Evolutionary conservation across 495 filamentous ascomycete genomes (phyloP), one percentile per base, ranked within the genome.

Genomic region (Tuber umbilicatum): DNA sequence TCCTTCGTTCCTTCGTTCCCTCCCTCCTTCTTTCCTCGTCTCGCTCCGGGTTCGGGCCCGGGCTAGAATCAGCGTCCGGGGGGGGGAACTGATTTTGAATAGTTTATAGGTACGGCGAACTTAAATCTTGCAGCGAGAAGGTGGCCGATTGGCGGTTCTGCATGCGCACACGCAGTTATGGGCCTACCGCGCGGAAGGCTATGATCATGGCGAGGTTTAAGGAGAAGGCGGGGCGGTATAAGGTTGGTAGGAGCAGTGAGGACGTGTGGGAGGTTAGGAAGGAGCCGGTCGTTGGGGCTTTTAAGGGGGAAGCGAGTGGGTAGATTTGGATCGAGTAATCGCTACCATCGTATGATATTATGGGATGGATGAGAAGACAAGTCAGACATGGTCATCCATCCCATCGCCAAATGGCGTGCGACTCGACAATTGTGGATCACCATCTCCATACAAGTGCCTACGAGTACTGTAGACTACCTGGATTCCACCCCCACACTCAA

Each of bases 61-160:
- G 42, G 42, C 16, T 16, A 45, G 42, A 45, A 45, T 45, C 16
- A 16, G 5, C 42, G 42, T 5, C n/a, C n/a, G 39, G 39, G 5
- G 39, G 39, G 9, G 39, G 39, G 9, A 0, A 17, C 69, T 76
- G 27, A 80, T 60, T 43, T 43, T 7, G 64, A 14, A 86, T 85
- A 76, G 84, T 98, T 12, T 99, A 99, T 87, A 91, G 95, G 60
- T 90, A 92, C 83, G 95, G 95, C 73, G 83, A 82, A 60, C 77
- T 95, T 69, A 88, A 90, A 3, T 85, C 87, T 16, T 99, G 95
- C 86, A 85, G 85, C 40, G 90, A 94, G 78, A 90, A 92, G 68
- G 97, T 93, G 92, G 86, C 89, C 78, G 91, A 94, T 83, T 97
- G 95, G 85, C 93, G 94, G 89, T 92, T 97, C 84, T 99, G 95